phyloP scores from a whole-genome alignment of 176 grass and related monocot genomes.

The Aegilops longissima region DNA sequence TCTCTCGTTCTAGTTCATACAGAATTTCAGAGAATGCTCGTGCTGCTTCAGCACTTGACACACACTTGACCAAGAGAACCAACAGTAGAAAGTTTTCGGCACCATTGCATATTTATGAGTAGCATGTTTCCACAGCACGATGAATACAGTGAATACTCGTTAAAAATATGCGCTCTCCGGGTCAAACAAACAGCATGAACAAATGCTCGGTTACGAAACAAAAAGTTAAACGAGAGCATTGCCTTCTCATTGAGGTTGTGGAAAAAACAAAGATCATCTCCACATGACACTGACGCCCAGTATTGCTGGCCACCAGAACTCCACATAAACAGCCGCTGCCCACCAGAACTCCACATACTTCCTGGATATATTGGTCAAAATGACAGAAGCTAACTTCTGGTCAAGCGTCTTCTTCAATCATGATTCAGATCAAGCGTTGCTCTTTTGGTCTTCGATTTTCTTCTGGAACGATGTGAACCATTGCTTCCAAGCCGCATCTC shows the following conservation, averaged over 20 bases:
- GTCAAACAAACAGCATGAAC: neutral
- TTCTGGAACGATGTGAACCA: slow-evolving; percentile 64
- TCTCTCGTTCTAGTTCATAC: no score
- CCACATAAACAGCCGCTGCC: neutral
- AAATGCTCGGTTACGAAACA: neutral
- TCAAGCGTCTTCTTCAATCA: neutral
- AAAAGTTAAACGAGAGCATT: neutral
- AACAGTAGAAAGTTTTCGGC: neutral
- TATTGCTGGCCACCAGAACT: neutral
- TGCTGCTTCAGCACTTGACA: neutral
- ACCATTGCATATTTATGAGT: neutral
- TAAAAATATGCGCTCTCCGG: neutral
- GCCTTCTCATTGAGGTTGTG: neutral
- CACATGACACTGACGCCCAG: neutral
- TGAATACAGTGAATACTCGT: neutral
- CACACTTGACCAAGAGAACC: neutral
- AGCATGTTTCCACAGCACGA: neutral
- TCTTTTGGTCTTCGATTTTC: slow-evolving; percentile 57
- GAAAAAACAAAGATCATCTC: neutral
- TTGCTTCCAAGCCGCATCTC: slow-evolving; percentile 82
- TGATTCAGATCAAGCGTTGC: slow-evolving; percentile 36
- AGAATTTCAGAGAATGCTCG: no score
- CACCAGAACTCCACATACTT: neutral
- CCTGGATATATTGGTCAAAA: slow-evolving; percentile 13
- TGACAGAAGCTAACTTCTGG: neutral